Evolutionary conservation across 129 eudicot species (phyloP).

Genomic region (Scalesia atractyloides): DNA sequence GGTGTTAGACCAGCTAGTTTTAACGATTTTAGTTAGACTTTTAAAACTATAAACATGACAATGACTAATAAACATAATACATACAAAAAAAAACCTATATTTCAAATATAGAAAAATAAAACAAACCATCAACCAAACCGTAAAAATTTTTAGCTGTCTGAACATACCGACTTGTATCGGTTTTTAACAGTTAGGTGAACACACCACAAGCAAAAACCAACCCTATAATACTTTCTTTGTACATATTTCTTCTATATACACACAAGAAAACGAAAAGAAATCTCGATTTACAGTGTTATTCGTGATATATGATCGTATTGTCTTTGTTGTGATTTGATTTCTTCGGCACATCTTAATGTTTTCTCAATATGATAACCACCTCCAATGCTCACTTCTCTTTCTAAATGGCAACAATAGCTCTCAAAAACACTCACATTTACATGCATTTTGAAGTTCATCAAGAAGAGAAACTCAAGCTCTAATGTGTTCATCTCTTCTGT

Average conservation of each 20-base stretch:
- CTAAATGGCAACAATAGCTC: slow-evolving; percentile 92
- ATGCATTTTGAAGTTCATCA: slow-evolving; percentile 85
- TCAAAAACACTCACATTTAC: slow-evolving; percentile 93
- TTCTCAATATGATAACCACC: slow-evolving; percentile 93
- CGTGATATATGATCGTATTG: slow-evolving; percentile 48
- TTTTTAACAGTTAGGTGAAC: not conserved
- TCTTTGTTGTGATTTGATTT: slow-evolving; percentile 63
- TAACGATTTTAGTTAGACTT: too few species aligned
- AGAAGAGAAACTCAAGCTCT: slow-evolving; percentile 76
- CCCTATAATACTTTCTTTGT: slow-evolving; percentile 16
- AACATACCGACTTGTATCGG: not conserved
- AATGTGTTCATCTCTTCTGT: slow-evolving; percentile 75
- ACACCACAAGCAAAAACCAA: not conserved
- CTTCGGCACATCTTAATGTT: slow-evolving; percentile 85
- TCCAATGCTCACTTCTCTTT: slow-evolving; percentile 95
- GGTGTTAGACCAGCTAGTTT: too few species aligned
- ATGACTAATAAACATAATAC: too few species aligned
- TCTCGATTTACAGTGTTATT: slow-evolving; percentile 40
- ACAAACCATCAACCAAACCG: too few species aligned
- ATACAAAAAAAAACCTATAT: not conserved
- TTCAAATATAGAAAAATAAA: not conserved
- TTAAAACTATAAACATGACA: too few species aligned
- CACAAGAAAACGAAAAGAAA: slow-evolving; percentile 9
- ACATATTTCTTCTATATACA: slow-evolving; percentile 25
- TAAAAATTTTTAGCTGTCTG: not conserved